Conservation (phyloP, 1,284 basidiomycete genomes). For the Moniliophthora roreri region DNA sequence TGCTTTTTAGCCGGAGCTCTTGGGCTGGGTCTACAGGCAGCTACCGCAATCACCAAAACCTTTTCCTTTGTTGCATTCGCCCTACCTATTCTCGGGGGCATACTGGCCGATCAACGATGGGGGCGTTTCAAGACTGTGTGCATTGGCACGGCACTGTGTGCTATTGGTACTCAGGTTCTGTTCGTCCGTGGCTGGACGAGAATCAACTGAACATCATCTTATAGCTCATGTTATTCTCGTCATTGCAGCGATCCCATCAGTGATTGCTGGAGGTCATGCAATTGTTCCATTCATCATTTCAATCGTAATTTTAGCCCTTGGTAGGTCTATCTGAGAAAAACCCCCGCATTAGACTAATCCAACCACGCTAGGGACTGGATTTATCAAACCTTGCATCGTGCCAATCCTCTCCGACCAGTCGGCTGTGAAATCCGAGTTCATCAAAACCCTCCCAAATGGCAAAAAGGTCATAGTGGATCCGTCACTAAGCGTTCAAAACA, state of each 20-base stretch:
- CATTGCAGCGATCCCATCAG: conserved; percentile 21
- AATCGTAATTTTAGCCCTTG: conserved; percentile 20
- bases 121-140: conserved; percentile 45
- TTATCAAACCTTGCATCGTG: conserved; percentile 18
- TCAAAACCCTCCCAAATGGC: conserved; percentile 20
- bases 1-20: conserved; percentile 27
- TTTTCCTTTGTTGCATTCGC: conserved; percentile 28
- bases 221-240: conserved; percentile 25
- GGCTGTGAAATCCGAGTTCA: conserved; percentile 18
- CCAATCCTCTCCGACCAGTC: conserved; percentile 26
- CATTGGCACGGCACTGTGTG: conserved; percentile 29
- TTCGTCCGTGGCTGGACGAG: neutral
- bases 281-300: conserved; percentile 23
- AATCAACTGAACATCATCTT: neutral
- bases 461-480: conserved; percentile 27
- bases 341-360: neutral
- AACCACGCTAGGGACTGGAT: conserved; percentile 5
- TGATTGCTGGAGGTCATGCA: conserved; percentile 23
- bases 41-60: conserved; percentile 22
- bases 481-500: conserved; percentile 10
- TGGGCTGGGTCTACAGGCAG: conserved; percentile 25
- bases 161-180: neutral
- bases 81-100: conserved; percentile 30
- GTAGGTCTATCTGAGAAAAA: neutral
- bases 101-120: conserved; percentile 42